Evolutionary conservation across 192 early-diverging fungal species (phyloP).

Genomic region (Mortierella alpina): DNA sequence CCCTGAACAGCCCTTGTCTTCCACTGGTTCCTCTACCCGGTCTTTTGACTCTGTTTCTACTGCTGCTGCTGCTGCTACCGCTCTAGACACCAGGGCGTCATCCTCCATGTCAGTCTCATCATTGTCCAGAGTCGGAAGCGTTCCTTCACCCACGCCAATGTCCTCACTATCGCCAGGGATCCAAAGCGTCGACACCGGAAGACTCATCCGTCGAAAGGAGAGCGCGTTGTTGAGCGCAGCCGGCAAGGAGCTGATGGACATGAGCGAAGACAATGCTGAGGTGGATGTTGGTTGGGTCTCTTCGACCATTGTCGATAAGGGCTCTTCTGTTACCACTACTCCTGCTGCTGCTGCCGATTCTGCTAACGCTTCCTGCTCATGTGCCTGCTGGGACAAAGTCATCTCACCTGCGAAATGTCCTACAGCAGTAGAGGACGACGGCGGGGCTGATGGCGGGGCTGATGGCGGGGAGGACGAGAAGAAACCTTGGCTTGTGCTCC

Average conservation of each 20-base stretch:
- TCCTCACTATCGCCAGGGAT: slow-evolving; percentile 30
- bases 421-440: too few relatives aligned
- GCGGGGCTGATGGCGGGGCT: too few relatives aligned
- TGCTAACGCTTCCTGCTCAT: not conserved
- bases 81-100: not conserved
- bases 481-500: too few relatives aligned
- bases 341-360: not conserved
- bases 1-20: too few relatives aligned
- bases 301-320: not conserved
- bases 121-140: slow-evolving; percentile 20
- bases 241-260: slow-evolving; percentile 30
- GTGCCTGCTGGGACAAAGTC: not conserved
- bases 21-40: too few relatives aligned
- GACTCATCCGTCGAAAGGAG: slow-evolving; percentile 33
- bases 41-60: not conserved
- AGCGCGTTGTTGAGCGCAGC: slow-evolving; percentile 25
- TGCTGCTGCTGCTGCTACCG: not conserved
- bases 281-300: slow-evolving; percentile 7
- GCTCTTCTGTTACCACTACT: not conserved
- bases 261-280: slow-evolving; percentile 25
- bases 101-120: not conserved
- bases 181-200: slow-evolving; percentile 25
- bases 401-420: too few relatives aligned
- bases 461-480: too few relatives aligned
- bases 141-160: slow-evolving; percentile 34